Percentiles rank a stretch among this genome's conserved stretches.
Conservation (phyloP, 371 early-diverging fungal species). For the Mucor irregularis region DNA sequence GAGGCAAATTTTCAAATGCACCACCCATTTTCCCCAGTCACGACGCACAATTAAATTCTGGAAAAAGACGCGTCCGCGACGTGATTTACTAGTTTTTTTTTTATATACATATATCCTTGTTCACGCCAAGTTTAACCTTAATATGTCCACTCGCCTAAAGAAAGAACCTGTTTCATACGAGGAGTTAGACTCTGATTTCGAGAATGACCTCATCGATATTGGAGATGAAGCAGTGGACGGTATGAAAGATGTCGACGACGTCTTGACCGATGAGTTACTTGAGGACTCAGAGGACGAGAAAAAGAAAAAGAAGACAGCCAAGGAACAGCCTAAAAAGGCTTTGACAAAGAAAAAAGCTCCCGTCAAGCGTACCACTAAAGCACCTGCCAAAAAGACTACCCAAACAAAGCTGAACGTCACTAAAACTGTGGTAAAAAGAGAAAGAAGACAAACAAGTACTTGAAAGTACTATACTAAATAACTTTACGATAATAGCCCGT, state of each 20-base stretch:
- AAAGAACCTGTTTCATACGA: slow-evolving; percentile 10
- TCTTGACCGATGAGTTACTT: slow-evolving; percentile 17
- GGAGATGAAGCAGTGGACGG: slow-evolving; percentile 4
- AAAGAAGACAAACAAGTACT: neutral
- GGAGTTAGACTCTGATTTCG: slow-evolving; percentile 21
- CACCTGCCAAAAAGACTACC: slow-evolving; percentile 51
- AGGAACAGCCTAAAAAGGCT: slow-evolving; percentile 1
- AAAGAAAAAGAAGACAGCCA: slow-evolving; percentile 1
- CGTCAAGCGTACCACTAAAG: slow-evolving; percentile 2
- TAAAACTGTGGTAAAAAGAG: slow-evolving; percentile 17
- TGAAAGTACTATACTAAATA: neutral
- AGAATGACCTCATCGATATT: neutral
- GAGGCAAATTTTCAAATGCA: neutral
- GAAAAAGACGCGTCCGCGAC: neutral
- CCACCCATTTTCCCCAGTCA: neutral
- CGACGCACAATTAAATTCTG: neutral
- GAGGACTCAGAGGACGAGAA: slow-evolving; percentile 9
- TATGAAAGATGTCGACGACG: slow-evolving; percentile 13
- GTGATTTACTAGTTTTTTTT: neutral
- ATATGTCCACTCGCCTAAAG: slow-evolving; percentile 1
- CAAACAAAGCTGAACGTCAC: slow-evolving; percentile 51
- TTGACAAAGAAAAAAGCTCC: slow-evolving; percentile 13
- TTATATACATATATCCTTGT: neutral
- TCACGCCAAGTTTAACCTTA: neutral
- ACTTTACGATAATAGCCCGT: neutral